Evolutionary conservation across 1,139 yeast species (phyloP), one percentile per base, ranked within the genome.

Genomic region (Taphrina pruni): DNA sequence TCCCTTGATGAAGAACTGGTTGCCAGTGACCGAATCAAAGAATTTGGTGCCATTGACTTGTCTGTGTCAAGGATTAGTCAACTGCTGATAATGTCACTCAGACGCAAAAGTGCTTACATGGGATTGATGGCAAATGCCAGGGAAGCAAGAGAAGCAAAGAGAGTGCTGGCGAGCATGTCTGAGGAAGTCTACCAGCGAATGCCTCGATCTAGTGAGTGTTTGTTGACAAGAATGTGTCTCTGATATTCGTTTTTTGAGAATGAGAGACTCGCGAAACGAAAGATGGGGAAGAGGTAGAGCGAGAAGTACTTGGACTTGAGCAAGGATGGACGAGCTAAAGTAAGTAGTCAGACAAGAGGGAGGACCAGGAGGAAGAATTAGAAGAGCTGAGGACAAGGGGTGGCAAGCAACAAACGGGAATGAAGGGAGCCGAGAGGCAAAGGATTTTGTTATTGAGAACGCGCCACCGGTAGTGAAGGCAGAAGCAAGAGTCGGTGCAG

Each of bases 1-100:
- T 21, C 97, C 97, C 76, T 85, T 87, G 55, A 94, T 83, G 75
- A 85, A 88, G 76, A 94, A 94, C 89, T 87, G 70, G 41, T 48
- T 56, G 11, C 71, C 72, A 36, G 66, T 65, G 38, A 43, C 43
- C 26, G 65, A 51, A 48, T 66, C 62, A 55, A 70, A 70, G 55
- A 70, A 66, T 60, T 70, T 65, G 20, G 61, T 65, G 26, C 72
- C 72, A 36, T 65, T 54, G 65, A 66, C 54, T 36, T 65, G 67
- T 11, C 67, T 64, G 32, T 26, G 32, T 26, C 32, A 26, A 26
- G 4, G 2, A 26, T 26, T 26, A 26, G 32, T 26, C 32, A 26
- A 26, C 32, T 26, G 32, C 4, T 26, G 32, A 26, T 4, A 26
- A 26, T 26, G 32, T 26, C 32, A 26, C 32, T 17, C 32, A 26